Base-by-base conservation (phyloP, 805 yeast species). In the Cyberlindnera meyerae region DNA sequence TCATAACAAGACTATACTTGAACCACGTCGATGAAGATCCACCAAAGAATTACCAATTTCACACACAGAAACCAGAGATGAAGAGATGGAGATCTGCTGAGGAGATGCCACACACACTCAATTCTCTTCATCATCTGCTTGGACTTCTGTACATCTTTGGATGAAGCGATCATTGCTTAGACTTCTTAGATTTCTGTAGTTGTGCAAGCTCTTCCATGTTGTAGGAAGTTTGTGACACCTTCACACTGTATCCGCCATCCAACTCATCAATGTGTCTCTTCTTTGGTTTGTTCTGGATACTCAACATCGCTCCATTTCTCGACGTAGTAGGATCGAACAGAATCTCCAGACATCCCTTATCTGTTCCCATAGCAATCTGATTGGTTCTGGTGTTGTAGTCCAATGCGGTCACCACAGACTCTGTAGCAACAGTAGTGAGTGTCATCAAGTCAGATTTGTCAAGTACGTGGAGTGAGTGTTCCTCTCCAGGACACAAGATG, bases 301-400 rank as follows among this genome's bases (percentile, higher is more conserved):
- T 33, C 2, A 31, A 37, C 27, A 48, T 36, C 5, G 47, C 39
- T 1, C 60, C 60, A 18, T 43, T 37, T 6, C 31, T 35, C 4
- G 61, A 54, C 1, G 30, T 3, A 1, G 27, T 27, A 2, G 49
- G 52, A 24, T 46, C 26, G 21, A 55, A 57, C n/a, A 53, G 29
- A 2, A 50, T 31, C 1, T 29, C 27, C 1, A 50, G 13, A 1
- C 20, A 6, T 1, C 58, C 57, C 8, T 36, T 24, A 0, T 26
- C 9, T 4, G 39, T 41, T 3, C 57, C 59, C 5, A 52, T 31
- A n/a, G 48, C 39, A 9, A 55, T 48, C 21, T 57, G 58, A 29
- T 57, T 48, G 4, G 31, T 47, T 4, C 14, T 17, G 13, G 29
- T n/a, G 27, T 45, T 43, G 54, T 55, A 55, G 18, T 49, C 45